phyloP scores from a whole-genome alignment of 495 filamentous ascomycete genomes.

The Chaetomidium leptoderma region DNA sequence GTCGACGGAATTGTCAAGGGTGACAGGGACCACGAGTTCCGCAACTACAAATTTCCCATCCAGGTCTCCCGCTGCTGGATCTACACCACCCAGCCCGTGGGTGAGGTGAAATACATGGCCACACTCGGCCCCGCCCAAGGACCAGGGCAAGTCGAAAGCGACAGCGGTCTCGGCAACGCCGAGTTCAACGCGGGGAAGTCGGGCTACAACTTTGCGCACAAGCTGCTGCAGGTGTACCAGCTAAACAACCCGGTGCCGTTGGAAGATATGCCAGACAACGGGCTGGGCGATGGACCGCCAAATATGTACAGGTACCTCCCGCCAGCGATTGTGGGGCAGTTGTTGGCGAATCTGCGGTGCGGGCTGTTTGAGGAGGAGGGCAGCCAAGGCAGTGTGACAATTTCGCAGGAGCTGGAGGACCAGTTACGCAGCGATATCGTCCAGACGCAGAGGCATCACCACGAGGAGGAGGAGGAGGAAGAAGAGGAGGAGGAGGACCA shows the following conservation, averaged over 20 bases:
- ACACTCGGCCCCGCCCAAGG: conserved; percentile 36
- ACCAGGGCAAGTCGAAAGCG: conserved; percentile 39
- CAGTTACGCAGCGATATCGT: conserved; percentile 45
- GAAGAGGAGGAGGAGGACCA: conserved; percentile 23
- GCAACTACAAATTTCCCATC: conserved; percentile 40
- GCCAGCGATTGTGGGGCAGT: conserved; percentile 44
- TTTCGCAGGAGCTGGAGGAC: conserved; percentile 45
- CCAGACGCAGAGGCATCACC: conserved; percentile 39
- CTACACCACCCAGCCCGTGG: conserved; percentile 36
- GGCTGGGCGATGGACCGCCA: conserved; percentile 38
- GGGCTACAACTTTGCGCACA: conserved; percentile 39
- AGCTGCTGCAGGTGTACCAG: conserved; percentile 49
- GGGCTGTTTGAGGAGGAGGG: conserved; percentile 33
- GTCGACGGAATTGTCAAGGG: conserved; percentile 40
- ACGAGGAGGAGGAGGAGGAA: too few relatives aligned
- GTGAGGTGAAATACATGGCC: conserved; percentile 50
- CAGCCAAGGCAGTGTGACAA: conserved; percentile 18
- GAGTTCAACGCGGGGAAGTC: conserved; percentile 44
- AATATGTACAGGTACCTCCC: conserved; percentile 40
- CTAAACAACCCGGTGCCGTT: conserved; percentile 48
- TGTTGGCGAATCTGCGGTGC: conserved; percentile 44
- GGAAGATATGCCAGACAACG: conserved; percentile 40
- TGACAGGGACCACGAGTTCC: conserved; percentile 43
- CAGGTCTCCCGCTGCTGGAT: conserved; percentile 47
- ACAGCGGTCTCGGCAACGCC: conserved; percentile 41